Evolutionary conservation across 768 basidiomycete species (phyloP).

Genomic region (Megacollybia marginata): DNA sequence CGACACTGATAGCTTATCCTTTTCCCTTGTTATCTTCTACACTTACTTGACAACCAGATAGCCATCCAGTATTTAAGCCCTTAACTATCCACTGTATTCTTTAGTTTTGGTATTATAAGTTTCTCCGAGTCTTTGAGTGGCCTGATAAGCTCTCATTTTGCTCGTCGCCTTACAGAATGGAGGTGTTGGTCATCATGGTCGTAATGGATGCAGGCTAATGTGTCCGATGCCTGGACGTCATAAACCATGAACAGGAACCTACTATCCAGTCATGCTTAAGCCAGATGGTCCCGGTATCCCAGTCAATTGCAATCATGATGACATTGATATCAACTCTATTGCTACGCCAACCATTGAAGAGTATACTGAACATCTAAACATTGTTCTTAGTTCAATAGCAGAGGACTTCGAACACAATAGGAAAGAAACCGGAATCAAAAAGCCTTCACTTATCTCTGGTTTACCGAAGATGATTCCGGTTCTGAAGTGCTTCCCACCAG

Average conservation of each 20-base stretch:
- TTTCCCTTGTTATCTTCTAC: too few relatives aligned
- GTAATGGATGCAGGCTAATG: constrained; percentile 2
- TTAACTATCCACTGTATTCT: too few relatives aligned
- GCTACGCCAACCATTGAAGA: background rate
- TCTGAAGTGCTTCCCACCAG: constrained; percentile 1
- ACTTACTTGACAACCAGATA: too few relatives aligned
- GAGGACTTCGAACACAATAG: background rate
- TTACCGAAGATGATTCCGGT: background rate
- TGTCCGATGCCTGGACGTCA: background rate
- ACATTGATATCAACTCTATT: background rate
- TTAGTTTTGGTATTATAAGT: too few relatives aligned
- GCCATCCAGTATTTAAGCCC: too few relatives aligned
- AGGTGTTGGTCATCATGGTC: background rate
- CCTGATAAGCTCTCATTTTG: too few relatives aligned
- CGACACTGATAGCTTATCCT: too few relatives aligned
- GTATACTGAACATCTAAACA: background rate
- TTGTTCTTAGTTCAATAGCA: background rate
- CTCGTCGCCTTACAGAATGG: too few relatives aligned
- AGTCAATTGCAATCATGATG: background rate
- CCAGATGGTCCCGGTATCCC: background rate
- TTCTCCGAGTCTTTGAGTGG: too few relatives aligned
- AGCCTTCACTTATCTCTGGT: background rate
- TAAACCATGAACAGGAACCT: background rate
- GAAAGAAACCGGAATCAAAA: background rate
- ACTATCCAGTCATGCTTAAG: background rate